A percentile compares a stretch with the other conserved stretches of the same genome.
Conservation (phyloP, 805 yeast species). For the Barnettozyma vustinii region DNA sequence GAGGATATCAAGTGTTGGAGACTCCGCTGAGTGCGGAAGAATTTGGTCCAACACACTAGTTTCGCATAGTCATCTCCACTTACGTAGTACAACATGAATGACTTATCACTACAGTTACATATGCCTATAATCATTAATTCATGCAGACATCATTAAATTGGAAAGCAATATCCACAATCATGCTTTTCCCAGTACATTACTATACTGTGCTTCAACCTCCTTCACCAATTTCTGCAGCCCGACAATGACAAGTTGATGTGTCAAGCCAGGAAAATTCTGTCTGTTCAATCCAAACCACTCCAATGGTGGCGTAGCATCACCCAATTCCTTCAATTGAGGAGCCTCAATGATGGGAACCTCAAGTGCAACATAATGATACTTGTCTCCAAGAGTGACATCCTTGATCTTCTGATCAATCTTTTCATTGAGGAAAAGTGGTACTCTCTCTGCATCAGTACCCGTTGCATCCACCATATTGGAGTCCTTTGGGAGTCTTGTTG, state of each 20-base stretch:
- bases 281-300: constrained; percentile 98
- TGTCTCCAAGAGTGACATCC: constrained; percentile 42
- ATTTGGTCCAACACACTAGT: too few species aligned
- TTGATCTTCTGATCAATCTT: constrained; percentile 37
- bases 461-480: constrained; percentile 1
- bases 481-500: constrained; percentile 46
- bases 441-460: constrained; percentile 9
- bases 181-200: constrained; percentile 36
- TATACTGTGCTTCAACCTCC: constrained; percentile 50
- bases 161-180: background rate
- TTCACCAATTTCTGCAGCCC: constrained; percentile 69
- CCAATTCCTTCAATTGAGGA: constrained; percentile 85
- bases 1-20: constrained; percentile 8
- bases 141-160: background rate
- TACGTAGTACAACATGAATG: too few species aligned
- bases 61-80: too few species aligned
- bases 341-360: constrained; percentile 80
- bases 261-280: constrained; percentile 74
- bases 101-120: too few species aligned
- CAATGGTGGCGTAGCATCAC: constrained; percentile 95
- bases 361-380: constrained; percentile 55
- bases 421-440: constrained; percentile 28
- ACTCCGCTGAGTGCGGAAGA: background rate
- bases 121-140: background rate
- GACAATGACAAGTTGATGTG: constrained; percentile 75